Base-by-base conservation (phyloP, 352 stramenopile species). In the Blastocystis sp. region DNA sequence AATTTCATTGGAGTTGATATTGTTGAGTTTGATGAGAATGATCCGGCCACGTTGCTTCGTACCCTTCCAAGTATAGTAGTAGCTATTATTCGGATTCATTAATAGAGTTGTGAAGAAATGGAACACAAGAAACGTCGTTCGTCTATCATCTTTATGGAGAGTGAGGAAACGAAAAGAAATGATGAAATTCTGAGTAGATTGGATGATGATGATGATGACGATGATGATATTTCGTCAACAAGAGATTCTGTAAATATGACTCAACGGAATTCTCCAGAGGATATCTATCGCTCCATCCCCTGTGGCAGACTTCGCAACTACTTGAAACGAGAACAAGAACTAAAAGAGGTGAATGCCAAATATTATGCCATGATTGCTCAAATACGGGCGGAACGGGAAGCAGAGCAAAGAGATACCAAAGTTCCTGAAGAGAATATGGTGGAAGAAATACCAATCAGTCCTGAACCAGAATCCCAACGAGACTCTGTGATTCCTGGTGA, bases 81-180 rank as follows among this genome's bases (percentile, higher is more conserved):
- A 21, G 21, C 11, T 63, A 3, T 27, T 5, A 11, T 24, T 24
- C 0, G 4, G 5, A 27, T 35, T 37, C 19, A 51, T 67, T 42
- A 51, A 51, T 83, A 66, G 71, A 66, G 16, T 5, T 83, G 71
- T 43, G 24, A 65, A n/a, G n/a, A 51, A 1, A 54, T 52, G 24
- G 29, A 51, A 4, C n/a, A 27, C 6, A 39, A 27, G 21, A 6
- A 56, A 12, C 66, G 66, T 54, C 71, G 71, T 35, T 66, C 51
- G 2, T 83, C 71, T 19, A 67, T 66, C 27, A 56, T 77, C 19
- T 42, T 83, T 11, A 83, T 83, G 71, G 71, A 83, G 54, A 83
- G 71, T 43, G 71, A 57, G 29, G 71, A 83, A 32, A 83, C 71
- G 7, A n/a, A 32, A n/a, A 43, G 71, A 29, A 83, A 83, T 14